phyloP scores from a whole-genome alignment of 2,329 filamentous ascomycete genomes.

The Xylariaceae sp. region DNA sequence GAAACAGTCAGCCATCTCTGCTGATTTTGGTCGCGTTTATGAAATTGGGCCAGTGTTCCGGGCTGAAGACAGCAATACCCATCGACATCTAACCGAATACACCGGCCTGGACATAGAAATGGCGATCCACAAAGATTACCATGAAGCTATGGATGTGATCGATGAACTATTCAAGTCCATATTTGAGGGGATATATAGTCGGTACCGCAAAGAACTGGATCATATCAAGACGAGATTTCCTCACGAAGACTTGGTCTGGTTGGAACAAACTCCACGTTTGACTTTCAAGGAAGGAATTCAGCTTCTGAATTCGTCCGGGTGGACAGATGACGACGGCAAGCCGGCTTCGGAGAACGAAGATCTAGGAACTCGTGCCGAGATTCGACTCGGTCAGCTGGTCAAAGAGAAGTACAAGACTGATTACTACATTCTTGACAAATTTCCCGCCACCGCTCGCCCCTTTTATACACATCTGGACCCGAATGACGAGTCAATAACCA shows the following conservation, averaged over 20 bases:
- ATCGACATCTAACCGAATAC: slow-evolving; percentile 91
- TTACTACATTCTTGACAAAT: slow-evolving; percentile 94
- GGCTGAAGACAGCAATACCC: slow-evolving; percentile 94
- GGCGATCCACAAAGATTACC: slow-evolving; percentile 85
- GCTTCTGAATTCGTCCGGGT: slow-evolving; percentile 78
- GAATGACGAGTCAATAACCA: slow-evolving; percentile 59
- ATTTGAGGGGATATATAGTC: slow-evolving; percentile 70
- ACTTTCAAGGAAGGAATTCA: slow-evolving; percentile 78
- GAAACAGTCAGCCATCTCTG: slow-evolving; percentile 90
- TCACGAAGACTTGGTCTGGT: slow-evolving; percentile 82
- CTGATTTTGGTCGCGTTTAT: slow-evolving; percentile 87
- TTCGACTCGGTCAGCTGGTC: slow-evolving; percentile 79
- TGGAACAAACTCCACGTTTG: slow-evolving; percentile 82
- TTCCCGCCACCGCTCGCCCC: slow-evolving; percentile 79
- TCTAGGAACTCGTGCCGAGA: slow-evolving; percentile 82
- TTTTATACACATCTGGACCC: slow-evolving; percentile 91
- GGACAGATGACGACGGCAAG: slow-evolving; percentile 76
- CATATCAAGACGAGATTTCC: slow-evolving; percentile 83
- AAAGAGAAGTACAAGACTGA: slow-evolving; percentile 87
- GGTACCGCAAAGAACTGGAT: slow-evolving; percentile 71
- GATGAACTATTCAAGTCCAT: slow-evolving; percentile 83
- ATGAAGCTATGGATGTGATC: slow-evolving; percentile 79
- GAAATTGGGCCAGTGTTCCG: slow-evolving; percentile 90
- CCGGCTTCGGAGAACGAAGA: slow-evolving; percentile 74
- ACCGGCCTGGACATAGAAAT: slow-evolving; percentile 93